phyloP scores from a whole-genome alignment of 2,329 filamentous ascomycete species.

The Diaporthe humulicola region DNA sequence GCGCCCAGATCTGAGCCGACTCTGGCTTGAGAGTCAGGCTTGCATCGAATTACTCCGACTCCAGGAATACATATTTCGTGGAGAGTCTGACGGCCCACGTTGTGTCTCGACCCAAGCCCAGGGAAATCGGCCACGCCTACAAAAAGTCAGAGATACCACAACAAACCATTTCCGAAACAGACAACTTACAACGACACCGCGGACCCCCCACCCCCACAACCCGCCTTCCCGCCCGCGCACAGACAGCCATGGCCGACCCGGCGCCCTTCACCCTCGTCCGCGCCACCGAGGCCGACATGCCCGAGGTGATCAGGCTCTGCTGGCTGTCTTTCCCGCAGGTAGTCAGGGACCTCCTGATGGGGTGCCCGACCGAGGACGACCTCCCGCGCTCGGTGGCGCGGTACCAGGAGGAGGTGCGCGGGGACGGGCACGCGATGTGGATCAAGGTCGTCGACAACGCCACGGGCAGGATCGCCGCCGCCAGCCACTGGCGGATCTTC shows the following conservation, averaged over 20 bases:
- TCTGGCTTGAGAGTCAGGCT: background rate
- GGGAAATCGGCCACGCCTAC: background rate
- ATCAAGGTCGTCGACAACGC: constrained; percentile 53
- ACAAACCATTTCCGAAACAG: background rate
- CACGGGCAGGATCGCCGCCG: constrained; percentile 51
- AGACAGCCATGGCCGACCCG: background rate
- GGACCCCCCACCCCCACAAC: background rate
- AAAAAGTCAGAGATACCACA: background rate
- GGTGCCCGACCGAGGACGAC: constrained; percentile 42
- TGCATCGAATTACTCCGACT: background rate
- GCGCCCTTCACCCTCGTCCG: constrained; percentile 26
- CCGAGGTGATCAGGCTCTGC: constrained; percentile 37
- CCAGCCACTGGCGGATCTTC: constrained; percentile 52
- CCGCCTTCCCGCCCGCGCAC: background rate
- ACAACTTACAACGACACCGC: background rate
- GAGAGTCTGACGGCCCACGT: background rate
- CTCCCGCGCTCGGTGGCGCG: constrained; percentile 41
- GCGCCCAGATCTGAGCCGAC: background rate
- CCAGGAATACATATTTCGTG: background rate
- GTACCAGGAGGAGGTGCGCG: constrained; percentile 39
- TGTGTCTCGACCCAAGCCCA: background rate
- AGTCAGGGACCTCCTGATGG: constrained; percentile 40
- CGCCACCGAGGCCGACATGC: constrained; percentile 37
- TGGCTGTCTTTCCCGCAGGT: constrained; percentile 38
- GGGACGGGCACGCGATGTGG: constrained; percentile 50